Conservation (phyloP, 495 filamentous ascomycete genomes). For the Aspergillus nanangensis region DNA sequence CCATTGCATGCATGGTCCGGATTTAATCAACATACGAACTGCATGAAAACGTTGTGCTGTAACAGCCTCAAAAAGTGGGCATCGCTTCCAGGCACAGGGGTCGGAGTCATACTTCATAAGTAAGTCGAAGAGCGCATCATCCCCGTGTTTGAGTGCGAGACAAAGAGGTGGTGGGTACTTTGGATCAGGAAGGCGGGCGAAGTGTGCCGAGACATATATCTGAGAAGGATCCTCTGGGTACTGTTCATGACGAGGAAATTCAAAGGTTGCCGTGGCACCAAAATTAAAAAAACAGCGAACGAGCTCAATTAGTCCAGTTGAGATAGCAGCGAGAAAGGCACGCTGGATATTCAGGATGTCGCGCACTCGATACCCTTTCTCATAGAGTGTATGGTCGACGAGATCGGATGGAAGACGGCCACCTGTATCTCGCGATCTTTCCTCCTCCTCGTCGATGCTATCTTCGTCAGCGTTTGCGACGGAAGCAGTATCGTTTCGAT, state of each 20-base stretch:
- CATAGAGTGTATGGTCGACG: not conserved
- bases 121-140: not conserved
- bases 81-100: not conserved
- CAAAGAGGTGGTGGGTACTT: not conserved
- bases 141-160: not conserved
- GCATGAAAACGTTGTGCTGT: not conserved
- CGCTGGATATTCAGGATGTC: not conserved
- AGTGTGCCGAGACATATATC: too few species aligned
- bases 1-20: not conserved
- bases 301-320: not conserved
- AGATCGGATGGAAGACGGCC: not conserved
- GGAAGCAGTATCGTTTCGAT: not conserved
- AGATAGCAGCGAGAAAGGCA: not conserved
- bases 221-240: too few species aligned
- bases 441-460: not conserved
- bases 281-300: not conserved
- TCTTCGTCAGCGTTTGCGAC: too few species aligned
- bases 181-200: not conserved
- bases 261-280: not conserved
- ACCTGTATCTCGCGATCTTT: not conserved
- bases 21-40: not conserved
- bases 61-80: not conserved
- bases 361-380: not conserved
- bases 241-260: too few species aligned
- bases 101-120: not conserved